phyloP scores from a whole-genome alignment of 805 yeast species.

The Hanseniaspora taiwanica region DNA sequence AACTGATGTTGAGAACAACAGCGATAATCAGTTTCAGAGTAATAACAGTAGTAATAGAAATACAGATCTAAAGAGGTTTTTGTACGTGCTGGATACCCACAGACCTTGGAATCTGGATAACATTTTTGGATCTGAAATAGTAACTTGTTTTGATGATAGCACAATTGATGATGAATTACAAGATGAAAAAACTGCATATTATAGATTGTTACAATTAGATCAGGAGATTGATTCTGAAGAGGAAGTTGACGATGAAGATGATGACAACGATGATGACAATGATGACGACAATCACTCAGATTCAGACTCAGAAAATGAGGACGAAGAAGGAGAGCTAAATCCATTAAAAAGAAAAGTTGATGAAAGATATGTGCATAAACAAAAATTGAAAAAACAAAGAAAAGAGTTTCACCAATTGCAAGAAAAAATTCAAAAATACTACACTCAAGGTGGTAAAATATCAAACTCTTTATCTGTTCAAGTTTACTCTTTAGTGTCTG shows the following conservation, averaged over 20 bases:
- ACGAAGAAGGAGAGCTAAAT: slow-evolving; percentile 18
- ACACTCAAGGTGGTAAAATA: slow-evolving; percentile 70
- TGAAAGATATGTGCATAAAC: slow-evolving; percentile 8
- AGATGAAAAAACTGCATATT: slow-evolving; percentile 51
- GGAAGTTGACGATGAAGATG: slow-evolving; percentile 26
- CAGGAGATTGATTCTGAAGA: slow-evolving; percentile 26
- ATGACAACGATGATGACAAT: slow-evolving; percentile 24
- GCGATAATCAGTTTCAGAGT: slow-evolving; percentile 7
- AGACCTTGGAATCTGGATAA: slow-evolving; percentile 96
- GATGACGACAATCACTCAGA: slow-evolving; percentile 21
- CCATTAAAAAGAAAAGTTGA: slow-evolving; percentile 18
- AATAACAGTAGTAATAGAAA: slow-evolving; percentile 9
- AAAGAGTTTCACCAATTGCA: slow-evolving; percentile 36
- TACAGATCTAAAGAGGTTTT: slow-evolving; percentile 35
- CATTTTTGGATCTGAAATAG: slow-evolving; percentile 65
- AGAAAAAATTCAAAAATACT: slow-evolving; percentile 55
- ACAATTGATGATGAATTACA: slow-evolving; percentile 43
- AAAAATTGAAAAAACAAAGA: slow-evolving; percentile 27
- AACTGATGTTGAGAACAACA: slow-evolving; percentile 14
- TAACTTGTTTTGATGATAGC: slow-evolving; percentile 84
- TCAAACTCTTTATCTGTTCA: slow-evolving; percentile 66
- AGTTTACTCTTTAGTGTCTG: slow-evolving; percentile 63
- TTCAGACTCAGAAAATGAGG: slow-evolving; percentile 20
- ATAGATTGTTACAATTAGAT: slow-evolving; percentile 31
- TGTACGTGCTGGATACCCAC: slow-evolving; percentile 82